phyloP scores from a whole-genome alignment of 768 basidiomycete species.

The Leccinellum rugosiceps region DNA sequence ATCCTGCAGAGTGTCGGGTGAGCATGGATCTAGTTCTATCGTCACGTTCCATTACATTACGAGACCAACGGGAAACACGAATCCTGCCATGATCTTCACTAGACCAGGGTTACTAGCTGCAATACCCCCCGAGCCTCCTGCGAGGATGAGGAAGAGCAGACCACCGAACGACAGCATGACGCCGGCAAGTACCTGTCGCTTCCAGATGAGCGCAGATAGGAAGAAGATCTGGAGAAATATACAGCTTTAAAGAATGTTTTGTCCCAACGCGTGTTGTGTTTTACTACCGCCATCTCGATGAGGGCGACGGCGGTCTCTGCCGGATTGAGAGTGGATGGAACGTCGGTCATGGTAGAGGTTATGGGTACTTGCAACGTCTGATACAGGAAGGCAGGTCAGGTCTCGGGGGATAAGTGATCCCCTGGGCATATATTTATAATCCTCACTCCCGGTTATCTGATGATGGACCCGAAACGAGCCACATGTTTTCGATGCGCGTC shows the following conservation, averaged over 20 bases:
- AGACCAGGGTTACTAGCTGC: slow-evolving; percentile 58
- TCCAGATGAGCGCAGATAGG: background rate
- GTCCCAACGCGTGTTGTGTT: slow-evolving; percentile 62
- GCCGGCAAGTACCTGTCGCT: slow-evolving; percentile 59
- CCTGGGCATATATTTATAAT: slow-evolving; percentile 18
- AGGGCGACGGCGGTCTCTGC: slow-evolving; percentile 54
- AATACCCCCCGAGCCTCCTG: slow-evolving; percentile 55
- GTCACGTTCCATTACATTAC: slow-evolving; percentile 51
- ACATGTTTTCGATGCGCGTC: background rate
- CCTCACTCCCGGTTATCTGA: background rate
- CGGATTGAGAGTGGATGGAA: slow-evolving; percentile 53
- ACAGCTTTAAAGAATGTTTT: slow-evolving; percentile 68
- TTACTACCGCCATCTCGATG: slow-evolving; percentile 54
- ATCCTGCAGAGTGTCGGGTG: slow-evolving; percentile 46
- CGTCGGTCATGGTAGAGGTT: slow-evolving; percentile 16
- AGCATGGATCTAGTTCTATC: background rate
- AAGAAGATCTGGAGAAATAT: slow-evolving; percentile 20
- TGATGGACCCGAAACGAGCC: slow-evolving; percentile 5
- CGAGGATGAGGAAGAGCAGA: slow-evolving; percentile 55
- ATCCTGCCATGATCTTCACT: slow-evolving; percentile 60
- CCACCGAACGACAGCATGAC: slow-evolving; percentile 76
- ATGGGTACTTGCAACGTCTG: background rate
- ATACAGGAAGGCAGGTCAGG: slow-evolving; percentile 1
- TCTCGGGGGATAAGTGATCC: background rate
- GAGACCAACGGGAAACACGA: slow-evolving; percentile 75